Evolutionary conservation across 768 basidiomycete species (phyloP).

Genomic region (Pisolithus orientalis): DNA sequence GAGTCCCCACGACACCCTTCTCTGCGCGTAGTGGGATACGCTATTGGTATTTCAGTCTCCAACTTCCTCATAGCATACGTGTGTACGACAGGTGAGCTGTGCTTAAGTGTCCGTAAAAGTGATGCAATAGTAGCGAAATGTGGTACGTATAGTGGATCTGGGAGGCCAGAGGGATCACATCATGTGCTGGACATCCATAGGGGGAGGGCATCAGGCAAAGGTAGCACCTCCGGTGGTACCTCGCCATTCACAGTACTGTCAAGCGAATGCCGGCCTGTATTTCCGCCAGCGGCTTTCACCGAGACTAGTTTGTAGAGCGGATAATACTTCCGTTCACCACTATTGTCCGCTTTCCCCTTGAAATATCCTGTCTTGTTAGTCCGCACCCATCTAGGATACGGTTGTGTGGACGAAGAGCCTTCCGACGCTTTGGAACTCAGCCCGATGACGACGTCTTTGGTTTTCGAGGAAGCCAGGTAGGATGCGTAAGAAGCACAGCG

Average conservation of each 20-base stretch:
- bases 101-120: no score
- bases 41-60: no score
- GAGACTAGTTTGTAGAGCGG: slow-evolving; percentile 28
- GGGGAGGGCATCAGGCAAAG: slow-evolving; percentile 8
- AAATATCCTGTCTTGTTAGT: slow-evolving; percentile 20
- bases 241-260: not conserved
- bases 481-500: slow-evolving; percentile 29
- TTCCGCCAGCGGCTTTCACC: slow-evolving; percentile 12
- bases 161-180: not conserved
- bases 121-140: no score
- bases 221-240: not conserved
- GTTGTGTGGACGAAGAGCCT: slow-evolving; percentile 10
- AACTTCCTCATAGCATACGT: no score
- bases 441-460: slow-evolving; percentile 20
- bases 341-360: slow-evolving; percentile 17
- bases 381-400: slow-evolving; percentile 18
- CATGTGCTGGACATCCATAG: slow-evolving; percentile 7
- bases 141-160: no score
- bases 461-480: slow-evolving; percentile 13
- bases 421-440: slow-evolving; percentile 16
- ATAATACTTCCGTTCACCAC: slow-evolving; percentile 17
- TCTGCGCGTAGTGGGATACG: no score
- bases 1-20: no score
- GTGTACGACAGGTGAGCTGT: no score
- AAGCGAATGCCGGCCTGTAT: slow-evolving; percentile 16